Conservation (phyloP, 208 protist genomes). For the Crithidia sp. region DNA sequence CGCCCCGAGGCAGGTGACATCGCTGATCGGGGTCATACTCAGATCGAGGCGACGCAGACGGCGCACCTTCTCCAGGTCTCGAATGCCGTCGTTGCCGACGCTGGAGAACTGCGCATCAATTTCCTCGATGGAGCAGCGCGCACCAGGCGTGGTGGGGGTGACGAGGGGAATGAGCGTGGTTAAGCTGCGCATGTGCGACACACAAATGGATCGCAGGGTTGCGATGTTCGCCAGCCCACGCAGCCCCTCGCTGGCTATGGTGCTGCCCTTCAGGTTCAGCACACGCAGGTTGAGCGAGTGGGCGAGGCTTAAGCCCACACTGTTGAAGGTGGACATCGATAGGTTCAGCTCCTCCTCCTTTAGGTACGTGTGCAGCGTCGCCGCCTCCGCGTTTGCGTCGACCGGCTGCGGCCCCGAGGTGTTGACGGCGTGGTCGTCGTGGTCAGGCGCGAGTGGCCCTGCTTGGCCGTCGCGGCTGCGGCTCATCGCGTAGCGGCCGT, state of each 20-base stretch:
- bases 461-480: slow-evolving; percentile 12
- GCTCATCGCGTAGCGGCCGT: slow-evolving; percentile 29
- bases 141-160: slow-evolving; percentile 32
- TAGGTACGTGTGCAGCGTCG: slow-evolving; percentile 44
- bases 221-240: slow-evolving; percentile 47
- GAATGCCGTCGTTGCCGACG: slow-evolving; percentile 41
- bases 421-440: too few species aligned
- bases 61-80: slow-evolving; percentile 40
- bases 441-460: too few species aligned
- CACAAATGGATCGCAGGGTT: slow-evolving; percentile 49
- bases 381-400: slow-evolving; percentile 20
- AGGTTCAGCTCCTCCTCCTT: slow-evolving; percentile 53
- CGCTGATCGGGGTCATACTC: slow-evolving; percentile 57
- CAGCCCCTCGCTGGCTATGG: slow-evolving; percentile 50
- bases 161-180: slow-evolving; percentile 52
- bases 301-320: slow-evolving; percentile 38
- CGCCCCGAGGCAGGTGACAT: slow-evolving; percentile 43
- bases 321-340: slow-evolving; percentile 61
- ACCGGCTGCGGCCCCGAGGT: not conserved
- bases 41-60: slow-evolving; percentile 54
- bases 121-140: slow-evolving; percentile 45
- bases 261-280: slow-evolving; percentile 59
- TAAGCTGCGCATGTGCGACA: slow-evolving; percentile 56
- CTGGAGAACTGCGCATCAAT: slow-evolving; percentile 72
- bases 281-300: slow-evolving; percentile 47